A percentile compares a stretch with the other conserved stretches of the same genome.
Conservation (phyloP, 352 stramenopile genomes). For the Phytopythium kandeliae region DNA sequence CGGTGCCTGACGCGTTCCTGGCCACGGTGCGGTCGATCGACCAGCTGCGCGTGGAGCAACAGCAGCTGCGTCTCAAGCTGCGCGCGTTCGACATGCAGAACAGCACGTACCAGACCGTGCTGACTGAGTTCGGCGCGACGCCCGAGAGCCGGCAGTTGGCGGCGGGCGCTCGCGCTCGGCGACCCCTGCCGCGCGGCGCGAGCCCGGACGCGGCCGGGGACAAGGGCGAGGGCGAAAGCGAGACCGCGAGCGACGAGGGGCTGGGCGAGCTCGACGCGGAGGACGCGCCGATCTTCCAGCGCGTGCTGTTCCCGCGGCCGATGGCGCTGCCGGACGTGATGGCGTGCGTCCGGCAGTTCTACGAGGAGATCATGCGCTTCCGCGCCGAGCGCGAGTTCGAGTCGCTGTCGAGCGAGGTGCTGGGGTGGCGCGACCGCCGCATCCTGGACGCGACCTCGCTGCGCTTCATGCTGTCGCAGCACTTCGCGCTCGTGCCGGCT, state of each 20-base stretch:
- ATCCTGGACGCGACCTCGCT: conserved; percentile 30
- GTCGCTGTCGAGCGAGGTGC: conserved; percentile 31
- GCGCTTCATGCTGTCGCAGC: conserved; percentile 60
- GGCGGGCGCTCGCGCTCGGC: not conserved
- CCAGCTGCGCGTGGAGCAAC: conserved; percentile 32
- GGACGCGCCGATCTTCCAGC: conserved; percentile 40
- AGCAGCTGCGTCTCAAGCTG: conserved; percentile 26
- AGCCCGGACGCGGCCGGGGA: conserved; percentile 1
- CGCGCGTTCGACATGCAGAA: conserved; percentile 42
- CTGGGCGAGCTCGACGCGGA: conserved; percentile 10
- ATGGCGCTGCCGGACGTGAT: conserved; percentile 33
- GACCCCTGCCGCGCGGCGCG: not conserved
- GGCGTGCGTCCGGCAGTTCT: conserved; percentile 44
- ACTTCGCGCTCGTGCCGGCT: conserved; percentile 36
- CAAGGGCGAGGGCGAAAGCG: not conserved
- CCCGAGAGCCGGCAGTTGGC: conserved; percentile 5
- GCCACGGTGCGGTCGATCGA: conserved; percentile 40
- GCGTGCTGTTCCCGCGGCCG: conserved; percentile 33
- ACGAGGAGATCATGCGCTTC: conserved; percentile 58
- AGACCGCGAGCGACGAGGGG: conserved; percentile 7
- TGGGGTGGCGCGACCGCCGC: conserved; percentile 50
- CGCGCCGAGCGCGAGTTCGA: conserved; percentile 34
- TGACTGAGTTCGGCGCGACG: conserved; percentile 28
- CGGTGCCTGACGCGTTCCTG: conserved; percentile 10
- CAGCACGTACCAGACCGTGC: conserved; percentile 49